These are phyloP conservation scores for Colletotrichum salicis DNA, from an alignment of 2,329 filamentous ascomycete species.

Conservation along the genomic window DNA sequence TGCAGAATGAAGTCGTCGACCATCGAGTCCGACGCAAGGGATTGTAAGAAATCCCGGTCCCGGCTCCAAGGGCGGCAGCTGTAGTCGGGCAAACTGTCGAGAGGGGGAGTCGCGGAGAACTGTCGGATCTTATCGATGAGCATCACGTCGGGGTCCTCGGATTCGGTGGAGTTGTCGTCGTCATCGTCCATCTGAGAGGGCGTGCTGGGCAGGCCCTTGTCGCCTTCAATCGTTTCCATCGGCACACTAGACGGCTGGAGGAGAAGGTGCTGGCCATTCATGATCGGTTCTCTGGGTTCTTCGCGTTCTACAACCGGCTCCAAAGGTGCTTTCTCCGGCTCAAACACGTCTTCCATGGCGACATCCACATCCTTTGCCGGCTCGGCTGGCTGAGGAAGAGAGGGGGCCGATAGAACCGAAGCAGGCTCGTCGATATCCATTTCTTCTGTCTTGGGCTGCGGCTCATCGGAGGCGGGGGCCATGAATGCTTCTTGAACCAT, in stretches of 20 bases:
- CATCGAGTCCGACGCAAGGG: slow-evolving; percentile 51
- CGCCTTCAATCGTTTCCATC: slow-evolving; percentile 40
- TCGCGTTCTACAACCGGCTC: slow-evolving; percentile 5
- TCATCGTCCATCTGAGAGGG: slow-evolving; percentile 59
- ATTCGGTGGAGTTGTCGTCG: slow-evolving; percentile 64
- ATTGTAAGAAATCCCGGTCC: slow-evolving; percentile 56
- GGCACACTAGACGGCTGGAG: slow-evolving; percentile 30
- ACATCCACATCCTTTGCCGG: slow-evolving; percentile 34
- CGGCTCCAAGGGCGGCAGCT: slow-evolving; percentile 58
- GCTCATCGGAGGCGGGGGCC: slow-evolving; percentile 9
- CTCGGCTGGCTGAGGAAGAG: slow-evolving; percentile 1
- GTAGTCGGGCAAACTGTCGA: slow-evolving; percentile 64
- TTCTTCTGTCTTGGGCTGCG: slow-evolving; percentile 52
- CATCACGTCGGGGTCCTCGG: slow-evolving; percentile 63
- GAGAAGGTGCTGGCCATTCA: slow-evolving; percentile 11
- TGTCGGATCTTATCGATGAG: slow-evolving; percentile 61
- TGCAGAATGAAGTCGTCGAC: slow-evolving; percentile 59
- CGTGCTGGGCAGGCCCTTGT: slow-evolving; percentile 50
- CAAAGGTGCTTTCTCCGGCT: slow-evolving; percentile 41
- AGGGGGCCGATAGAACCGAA: slow-evolving; percentile 15
- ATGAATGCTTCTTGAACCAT: slow-evolving; percentile 15
- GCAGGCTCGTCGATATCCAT: slow-evolving; percentile 51
- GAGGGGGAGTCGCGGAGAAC: slow-evolving; percentile 64
- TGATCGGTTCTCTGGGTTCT: slow-evolving; percentile 12
- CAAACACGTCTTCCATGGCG: slow-evolving; percentile 35